Conservation (phyloP, 345 rosid species). For the Eucalyptus pauciflora region DNA sequence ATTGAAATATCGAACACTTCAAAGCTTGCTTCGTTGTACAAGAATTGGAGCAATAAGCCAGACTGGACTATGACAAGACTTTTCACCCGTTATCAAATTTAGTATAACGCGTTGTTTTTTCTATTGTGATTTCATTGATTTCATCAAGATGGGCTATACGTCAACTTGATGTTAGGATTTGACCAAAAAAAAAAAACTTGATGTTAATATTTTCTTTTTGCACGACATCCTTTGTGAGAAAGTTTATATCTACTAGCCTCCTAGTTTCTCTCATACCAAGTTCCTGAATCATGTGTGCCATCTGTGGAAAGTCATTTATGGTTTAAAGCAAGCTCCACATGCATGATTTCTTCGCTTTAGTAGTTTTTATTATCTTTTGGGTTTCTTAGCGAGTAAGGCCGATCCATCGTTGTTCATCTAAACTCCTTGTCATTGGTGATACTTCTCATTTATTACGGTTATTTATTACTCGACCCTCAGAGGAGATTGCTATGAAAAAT, state of each 20-base stretch:
- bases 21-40: background rate
- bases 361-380: background rate
- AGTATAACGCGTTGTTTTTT: background rate
- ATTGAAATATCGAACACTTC: too few species aligned
- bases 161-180: too few species aligned
- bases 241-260: background rate
- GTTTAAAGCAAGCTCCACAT: background rate
- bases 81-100: background rate
- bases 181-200: too few species aligned
- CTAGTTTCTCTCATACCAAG: background rate
- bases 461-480: background rate
- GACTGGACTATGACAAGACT: background rate
- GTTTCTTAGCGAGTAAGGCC: background rate
- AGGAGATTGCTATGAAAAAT: background rate
- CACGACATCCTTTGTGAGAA: background rate
- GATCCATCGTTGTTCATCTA: fast-evolving
- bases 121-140: background rate
- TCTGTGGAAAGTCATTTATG: too few species aligned
- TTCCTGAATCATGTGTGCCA: background rate
- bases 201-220: too few species aligned
- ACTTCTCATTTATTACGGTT: too few species aligned
- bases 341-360: background rate
- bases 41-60: background rate
- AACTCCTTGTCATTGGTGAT: background rate
- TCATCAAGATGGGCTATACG: background rate